These are phyloP conservation scores for Lonicera japonica DNA, from an alignment of 129 eudicot species.

Conservation along the genomic window DNA sequence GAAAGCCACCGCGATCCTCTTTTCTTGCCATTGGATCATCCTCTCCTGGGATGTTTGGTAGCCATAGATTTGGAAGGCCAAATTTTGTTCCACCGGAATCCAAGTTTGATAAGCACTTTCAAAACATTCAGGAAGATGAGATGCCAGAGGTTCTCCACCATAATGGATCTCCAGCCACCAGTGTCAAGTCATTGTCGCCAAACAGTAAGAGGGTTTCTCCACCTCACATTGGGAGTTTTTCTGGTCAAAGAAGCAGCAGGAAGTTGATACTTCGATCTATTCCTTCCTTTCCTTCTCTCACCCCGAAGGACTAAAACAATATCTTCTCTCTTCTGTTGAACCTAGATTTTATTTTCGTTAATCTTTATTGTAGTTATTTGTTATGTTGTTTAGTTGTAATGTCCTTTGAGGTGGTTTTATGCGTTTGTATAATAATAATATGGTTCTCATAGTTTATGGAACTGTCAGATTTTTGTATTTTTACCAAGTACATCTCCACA, in stretches of 20 bases:
- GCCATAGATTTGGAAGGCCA: constrained; percentile 41
- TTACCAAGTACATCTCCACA: too few relatives aligned
- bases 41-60: constrained; percentile 9
- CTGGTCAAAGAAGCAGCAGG: constrained; percentile 72
- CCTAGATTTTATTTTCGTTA: not conserved
- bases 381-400: constrained; percentile 5
- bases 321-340: not conserved
- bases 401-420: not conserved
- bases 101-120: constrained; percentile 45
- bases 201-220: constrained; percentile 91
- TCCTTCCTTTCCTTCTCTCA: constrained; percentile 89
- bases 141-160: constrained; percentile 67
- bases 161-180: constrained; percentile 40
- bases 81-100: constrained; percentile 32
- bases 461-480: not conserved
- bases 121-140: constrained; percentile 46
- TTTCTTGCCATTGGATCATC: constrained; percentile 41
- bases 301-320: constrained; percentile 46
- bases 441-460: not conserved
- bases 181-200: constrained; percentile 77
- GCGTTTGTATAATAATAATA: constrained; percentile 2
- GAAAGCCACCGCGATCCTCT: constrained; percentile 67
- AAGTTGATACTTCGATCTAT: constrained; percentile 83
- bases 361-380: constrained; percentile 8
- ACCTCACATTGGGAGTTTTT: constrained; percentile 51